Percentiles rank a stretch among this genome's conserved stretches.
Conservation (phyloP, 73 alveolate genomes). For the Paramecium pentaurelia region DNA sequence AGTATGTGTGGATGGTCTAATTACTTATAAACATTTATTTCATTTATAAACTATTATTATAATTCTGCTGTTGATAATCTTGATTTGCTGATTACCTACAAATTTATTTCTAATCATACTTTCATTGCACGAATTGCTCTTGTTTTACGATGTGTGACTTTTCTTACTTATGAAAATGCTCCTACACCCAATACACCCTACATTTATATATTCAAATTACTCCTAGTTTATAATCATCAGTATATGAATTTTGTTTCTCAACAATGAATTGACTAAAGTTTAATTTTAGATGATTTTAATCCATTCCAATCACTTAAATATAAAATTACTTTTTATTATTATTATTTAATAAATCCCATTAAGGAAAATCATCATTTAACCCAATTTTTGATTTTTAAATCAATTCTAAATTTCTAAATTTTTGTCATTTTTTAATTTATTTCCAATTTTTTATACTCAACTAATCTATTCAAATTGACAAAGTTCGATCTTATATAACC, state of each 20-base stretch:
- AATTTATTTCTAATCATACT: neutral
- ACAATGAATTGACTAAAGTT: slow-evolving; percentile 51
- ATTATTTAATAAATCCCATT: neutral
- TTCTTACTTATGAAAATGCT: slow-evolving; percentile 62
- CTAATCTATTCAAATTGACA: no score
- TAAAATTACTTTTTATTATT: no score
- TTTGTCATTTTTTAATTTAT: no score
- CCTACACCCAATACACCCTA: slow-evolving; percentile 66
- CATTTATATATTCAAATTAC: neutral
- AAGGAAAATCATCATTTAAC: no score
- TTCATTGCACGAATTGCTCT: slow-evolving; percentile 65
- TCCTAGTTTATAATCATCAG: slow-evolving; percentile 58
- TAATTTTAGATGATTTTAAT: slow-evolving; percentile 34
- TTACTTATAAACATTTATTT: slow-evolving; percentile 50
- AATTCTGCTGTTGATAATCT: slow-evolving; percentile 50
- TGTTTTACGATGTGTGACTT: slow-evolving; percentile 61
- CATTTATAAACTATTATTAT: slow-evolving; percentile 55
- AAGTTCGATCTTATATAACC: no score
- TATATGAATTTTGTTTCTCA: slow-evolving; percentile 37
- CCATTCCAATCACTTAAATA: neutral
- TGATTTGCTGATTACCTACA: slow-evolving; percentile 21
- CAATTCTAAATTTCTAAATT: no score
- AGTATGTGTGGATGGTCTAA: slow-evolving; percentile 69
- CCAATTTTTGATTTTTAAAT: no score
- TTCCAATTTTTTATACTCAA: neutral